Evolutionary conservation across 192 early-diverging fungal genomes (phyloP).

Genomic region (Coemansia sp.): DNA sequence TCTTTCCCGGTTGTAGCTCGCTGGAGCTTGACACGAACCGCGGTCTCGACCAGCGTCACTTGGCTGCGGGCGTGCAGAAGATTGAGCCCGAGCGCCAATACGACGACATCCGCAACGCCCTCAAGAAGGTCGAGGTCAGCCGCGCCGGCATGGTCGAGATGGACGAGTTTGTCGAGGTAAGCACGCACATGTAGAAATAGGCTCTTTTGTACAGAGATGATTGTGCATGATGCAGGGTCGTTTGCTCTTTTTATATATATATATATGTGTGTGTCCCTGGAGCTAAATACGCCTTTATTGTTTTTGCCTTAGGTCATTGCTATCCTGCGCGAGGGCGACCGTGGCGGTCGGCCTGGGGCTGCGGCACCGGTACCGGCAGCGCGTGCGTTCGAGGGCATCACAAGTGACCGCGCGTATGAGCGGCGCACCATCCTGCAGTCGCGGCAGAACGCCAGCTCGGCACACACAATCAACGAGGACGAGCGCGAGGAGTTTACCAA

Average conservation of each 20-base stretch:
- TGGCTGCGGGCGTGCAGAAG: slow-evolving; percentile 59
- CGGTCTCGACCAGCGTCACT: slow-evolving; percentile 64
- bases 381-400: slow-evolving; percentile 46
- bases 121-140: slow-evolving; percentile 66
- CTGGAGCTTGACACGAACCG: slow-evolving; percentile 67
- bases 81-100: slow-evolving; percentile 65
- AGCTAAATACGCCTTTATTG: too few species aligned
- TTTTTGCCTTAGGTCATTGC: slow-evolving; percentile 50
- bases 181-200: background rate
- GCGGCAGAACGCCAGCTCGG: slow-evolving; percentile 80
- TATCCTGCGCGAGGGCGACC: slow-evolving; percentile 31
- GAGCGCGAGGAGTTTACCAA: slow-evolving; percentile 94
- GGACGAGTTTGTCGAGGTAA: slow-evolving; percentile 78
- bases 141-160: slow-evolving; percentile 67
- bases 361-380: slow-evolving; percentile 18
- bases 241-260: background rate
- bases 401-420: slow-evolving; percentile 51
- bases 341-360: slow-evolving; percentile 15
- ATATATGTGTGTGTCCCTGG: too few species aligned
- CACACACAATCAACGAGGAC: slow-evolving; percentile 98
- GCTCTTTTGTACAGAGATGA: too few species aligned
- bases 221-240: too few species aligned
- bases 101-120: slow-evolving; percentile 67
- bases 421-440: slow-evolving; percentile 86
- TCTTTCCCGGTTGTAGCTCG: slow-evolving; percentile 32